A percentile compares a stretch with the other conserved stretches of the same genome.
Evolutionary conservation across 2,329 filamentous ascomycete genomes (phyloP).

Genomic region (Westerdykella sp.): DNA sequence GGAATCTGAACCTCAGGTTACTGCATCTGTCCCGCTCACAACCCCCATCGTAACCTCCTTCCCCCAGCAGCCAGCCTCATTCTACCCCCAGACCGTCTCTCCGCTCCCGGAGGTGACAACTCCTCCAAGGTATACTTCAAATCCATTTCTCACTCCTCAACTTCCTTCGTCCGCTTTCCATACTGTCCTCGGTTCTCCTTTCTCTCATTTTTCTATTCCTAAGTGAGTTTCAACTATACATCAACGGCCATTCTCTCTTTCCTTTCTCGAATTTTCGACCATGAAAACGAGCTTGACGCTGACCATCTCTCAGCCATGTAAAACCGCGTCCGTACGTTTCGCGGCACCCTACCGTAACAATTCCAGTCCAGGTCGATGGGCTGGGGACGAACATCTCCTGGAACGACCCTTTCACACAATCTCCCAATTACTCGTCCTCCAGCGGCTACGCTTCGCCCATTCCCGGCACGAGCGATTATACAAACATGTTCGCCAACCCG

Average conservation of each 20-base stretch:
- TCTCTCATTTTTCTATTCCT: slow-evolving; percentile 16
- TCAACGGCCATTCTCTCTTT: slow-evolving; percentile 7
- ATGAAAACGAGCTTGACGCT: background rate
- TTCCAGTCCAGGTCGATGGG: slow-evolving; percentile 16
- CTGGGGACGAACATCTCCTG: slow-evolving; percentile 16
- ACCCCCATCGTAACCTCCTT: slow-evolving; percentile 11
- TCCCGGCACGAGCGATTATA: slow-evolving; percentile 19
- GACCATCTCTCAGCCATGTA: slow-evolving; percentile 5
- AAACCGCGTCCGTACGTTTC: slow-evolving; percentile 16
- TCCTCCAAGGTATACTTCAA: slow-evolving; percentile 33
- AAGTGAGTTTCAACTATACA: slow-evolving; percentile 35
- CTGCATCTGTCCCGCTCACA: slow-evolving; percentile 13
- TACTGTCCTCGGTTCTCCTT: slow-evolving; percentile 28
- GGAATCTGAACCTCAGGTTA: slow-evolving; percentile 13
- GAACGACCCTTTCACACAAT: slow-evolving; percentile 24
- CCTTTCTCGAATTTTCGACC: slow-evolving; percentile 2
- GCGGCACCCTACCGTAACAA: slow-evolving; percentile 9
- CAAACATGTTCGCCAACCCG: slow-evolving; percentile 23
- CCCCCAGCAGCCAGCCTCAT: slow-evolving; percentile 10
- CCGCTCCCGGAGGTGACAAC: slow-evolving; percentile 19
- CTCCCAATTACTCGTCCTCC: slow-evolving; percentile 28
- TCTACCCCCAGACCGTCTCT: slow-evolving; percentile 18
- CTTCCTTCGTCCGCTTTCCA: slow-evolving; percentile 22
- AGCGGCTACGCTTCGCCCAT: slow-evolving; percentile 31
- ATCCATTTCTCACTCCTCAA: slow-evolving; percentile 36